Evolutionary conservation across 2,329 filamentous ascomycete genomes (phyloP).

Genomic region (Exophiala sp.): DNA sequence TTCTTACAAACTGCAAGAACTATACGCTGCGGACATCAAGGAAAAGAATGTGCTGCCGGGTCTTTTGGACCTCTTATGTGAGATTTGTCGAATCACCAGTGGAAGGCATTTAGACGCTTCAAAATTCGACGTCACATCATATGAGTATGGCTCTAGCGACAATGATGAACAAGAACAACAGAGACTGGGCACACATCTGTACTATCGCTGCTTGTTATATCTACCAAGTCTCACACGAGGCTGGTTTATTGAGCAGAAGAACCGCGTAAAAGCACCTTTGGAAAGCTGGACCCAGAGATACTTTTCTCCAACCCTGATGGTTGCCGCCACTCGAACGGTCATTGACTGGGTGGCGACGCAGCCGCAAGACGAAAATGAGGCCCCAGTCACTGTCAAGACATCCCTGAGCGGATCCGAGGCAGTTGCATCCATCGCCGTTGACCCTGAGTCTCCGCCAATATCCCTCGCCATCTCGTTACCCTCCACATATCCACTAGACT

Average conservation of each 20-base stretch:
- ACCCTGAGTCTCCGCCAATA: constrained; percentile 80
- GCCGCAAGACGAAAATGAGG: constrained; percentile 50
- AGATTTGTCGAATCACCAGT: constrained; percentile 75
- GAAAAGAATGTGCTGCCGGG: constrained; percentile 61
- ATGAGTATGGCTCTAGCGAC: constrained; percentile 56
- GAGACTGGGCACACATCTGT: constrained; percentile 80
- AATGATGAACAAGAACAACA: constrained; percentile 67
- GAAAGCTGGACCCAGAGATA: constrained; percentile 82
- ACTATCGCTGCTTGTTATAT: constrained; percentile 75
- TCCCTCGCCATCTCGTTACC: constrained; percentile 78
- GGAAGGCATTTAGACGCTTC: constrained; percentile 67
- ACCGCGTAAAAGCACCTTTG: constrained; percentile 73
- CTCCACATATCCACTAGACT: constrained; percentile 74
- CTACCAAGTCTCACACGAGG: constrained; percentile 72
- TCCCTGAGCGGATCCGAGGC: constrained; percentile 70
- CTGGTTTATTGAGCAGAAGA: constrained; percentile 81
- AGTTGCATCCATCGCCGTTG: constrained; percentile 78
- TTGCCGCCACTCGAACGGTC: constrained; percentile 39
- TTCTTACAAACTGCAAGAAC: constrained; percentile 75
- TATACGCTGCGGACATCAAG: constrained; percentile 78
- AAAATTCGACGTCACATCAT: constrained; percentile 66
- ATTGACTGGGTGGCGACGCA: constrained; percentile 39
- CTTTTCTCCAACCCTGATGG: constrained; percentile 43
- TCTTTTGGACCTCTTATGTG: constrained; percentile 75
- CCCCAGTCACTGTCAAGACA: constrained; percentile 63